Base-by-base conservation (phyloP, 2,329 filamentous ascomycete species). In the Lecanicillium sp. region DNA sequence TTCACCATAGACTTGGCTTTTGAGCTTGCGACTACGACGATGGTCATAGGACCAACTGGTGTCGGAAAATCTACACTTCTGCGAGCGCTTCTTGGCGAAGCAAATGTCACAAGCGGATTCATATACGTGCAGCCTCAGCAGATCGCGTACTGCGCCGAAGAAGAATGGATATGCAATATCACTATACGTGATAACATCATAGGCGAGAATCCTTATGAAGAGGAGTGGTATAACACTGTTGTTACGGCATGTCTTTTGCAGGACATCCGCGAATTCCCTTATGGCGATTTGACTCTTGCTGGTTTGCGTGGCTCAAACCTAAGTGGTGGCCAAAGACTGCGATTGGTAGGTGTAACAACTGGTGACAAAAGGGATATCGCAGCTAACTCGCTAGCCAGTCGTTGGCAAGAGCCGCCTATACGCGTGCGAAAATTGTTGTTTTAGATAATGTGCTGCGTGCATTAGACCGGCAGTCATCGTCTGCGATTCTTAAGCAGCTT, bases 41-140 rank as follows among this genome's bases (percentile, higher is more conserved):
- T 39, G 17, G 28, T 39, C 5, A 33, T 29, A 22, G 37, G 37
- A 6, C 37, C 37, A 11, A 39, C 33, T 17, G 28, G 19, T 19
- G 32, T 14, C 8, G 37, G 37, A 5, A 39, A 39, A 18, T 39
- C 37, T 17, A 29, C 22, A 3, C 12, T 39, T 2, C 22, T 33
- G 4, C 33, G 19, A 25, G 6, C 9, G 10, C 7, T 38, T 7
- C 2, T 38, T 3, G 36, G 36, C 3, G 36, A 38, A 14, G 13
- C 17, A 20, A 15, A 32, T 5, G 3, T 32, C 6, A 31, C 9
- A 14, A 15, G 12, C 3, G 36, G 36, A 4, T 31, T 29, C 4
- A 12, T 38, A 6, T 20, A 9, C 4, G 29, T 17, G 4, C 19
- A 19, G 7, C 15, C 29, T 17, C 30, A 15, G 4, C 11, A 12